Evolutionary conservation across 208 protist species (phyloP).

Genomic region (Spironucleus salmonicida): DNA sequence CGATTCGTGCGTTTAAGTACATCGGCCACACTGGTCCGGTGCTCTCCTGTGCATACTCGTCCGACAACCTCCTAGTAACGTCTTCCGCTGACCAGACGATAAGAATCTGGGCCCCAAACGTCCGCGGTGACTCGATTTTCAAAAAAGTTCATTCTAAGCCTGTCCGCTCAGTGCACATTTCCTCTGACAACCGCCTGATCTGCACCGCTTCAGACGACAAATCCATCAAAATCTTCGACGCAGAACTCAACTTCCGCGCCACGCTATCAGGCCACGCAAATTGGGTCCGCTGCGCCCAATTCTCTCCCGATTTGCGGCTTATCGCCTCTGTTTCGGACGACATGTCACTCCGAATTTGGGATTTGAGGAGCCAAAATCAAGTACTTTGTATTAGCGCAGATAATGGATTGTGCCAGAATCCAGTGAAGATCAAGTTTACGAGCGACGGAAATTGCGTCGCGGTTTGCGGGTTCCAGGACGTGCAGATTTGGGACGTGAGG

Average conservation of each 20-base stretch:
- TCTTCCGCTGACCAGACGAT: slow-evolving; percentile 51
- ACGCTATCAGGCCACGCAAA: slow-evolving; percentile 55
- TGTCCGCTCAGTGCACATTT: slow-evolving; percentile 50
- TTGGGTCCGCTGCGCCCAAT: slow-evolving; percentile 54
- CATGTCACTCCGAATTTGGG: slow-evolving; percentile 58
- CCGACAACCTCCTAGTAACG: slow-evolving; percentile 53
- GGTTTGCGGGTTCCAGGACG: slow-evolving; percentile 42
- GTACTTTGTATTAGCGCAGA: slow-evolving; percentile 48
- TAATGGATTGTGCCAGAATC: slow-evolving; percentile 46
- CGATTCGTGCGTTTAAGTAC: slow-evolving; percentile 21
- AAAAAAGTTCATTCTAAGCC: slow-evolving; percentile 50
- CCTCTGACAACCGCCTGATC: slow-evolving; percentile 38
- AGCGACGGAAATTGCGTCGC: slow-evolving; percentile 53
- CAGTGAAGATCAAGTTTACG: slow-evolving; percentile 50
- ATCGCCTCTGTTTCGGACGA: slow-evolving; percentile 54
- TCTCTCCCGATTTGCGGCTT: slow-evolving; percentile 48
- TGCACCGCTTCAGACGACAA: slow-evolving; percentile 55
- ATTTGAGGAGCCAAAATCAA: slow-evolving; percentile 32
- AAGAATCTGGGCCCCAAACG: slow-evolving; percentile 42
- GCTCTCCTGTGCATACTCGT: slow-evolving; percentile 47
- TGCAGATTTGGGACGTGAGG: slow-evolving; percentile 59
- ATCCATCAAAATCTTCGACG: slow-evolving; percentile 46
- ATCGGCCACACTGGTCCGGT: slow-evolving; percentile 3
- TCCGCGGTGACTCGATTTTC: slow-evolving; percentile 43
- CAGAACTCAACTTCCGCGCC: slow-evolving; percentile 42